These are phyloP conservation scores for Geotrichum candidum DNA, from an alignment of 1,139 yeast genomes.

Conservation along the genomic window DNA sequence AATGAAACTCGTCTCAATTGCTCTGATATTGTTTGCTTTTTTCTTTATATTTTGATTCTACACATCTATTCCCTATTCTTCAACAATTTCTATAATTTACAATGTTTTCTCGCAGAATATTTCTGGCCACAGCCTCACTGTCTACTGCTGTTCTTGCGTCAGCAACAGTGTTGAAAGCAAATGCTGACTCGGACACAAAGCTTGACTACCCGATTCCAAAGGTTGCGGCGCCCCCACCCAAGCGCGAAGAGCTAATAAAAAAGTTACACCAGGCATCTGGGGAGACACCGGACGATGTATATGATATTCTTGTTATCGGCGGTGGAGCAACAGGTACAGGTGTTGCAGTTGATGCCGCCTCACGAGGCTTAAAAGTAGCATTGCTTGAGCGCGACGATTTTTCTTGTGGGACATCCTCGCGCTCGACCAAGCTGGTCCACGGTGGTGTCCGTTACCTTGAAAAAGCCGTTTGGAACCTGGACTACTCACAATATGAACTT, in stretches of 20 bases:
- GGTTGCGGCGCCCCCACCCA: not conserved
- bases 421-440: constrained; percentile 93
- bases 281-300: constrained; percentile 29
- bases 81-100: not conserved
- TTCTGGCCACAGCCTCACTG: not conserved
- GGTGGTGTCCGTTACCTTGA: constrained; percentile 96
- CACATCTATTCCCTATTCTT: not conserved
- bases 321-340: constrained; percentile 98
- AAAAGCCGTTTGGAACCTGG: constrained; percentile 80
- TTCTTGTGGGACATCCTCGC: constrained; percentile 88
- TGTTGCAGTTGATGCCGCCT: constrained; percentile 83
- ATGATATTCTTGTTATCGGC: constrained; percentile 79
- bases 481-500: constrained; percentile 83
- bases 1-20: no score
- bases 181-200: constrained; percentile 1
- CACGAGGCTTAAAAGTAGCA: constrained; percentile 86
- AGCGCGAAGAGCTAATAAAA: not conserved
- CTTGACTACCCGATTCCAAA: not conserved
- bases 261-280: not conserved
- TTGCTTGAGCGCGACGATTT: constrained; percentile 82
- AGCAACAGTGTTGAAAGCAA: not conserved
- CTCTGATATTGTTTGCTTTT: no score
- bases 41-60: no score
- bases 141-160: not conserved
- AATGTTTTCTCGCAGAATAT: constrained; percentile 2